Evolutionary conservation across 768 basidiomycete genomes (phyloP).

Genomic region (Lanmaoa rubissima): DNA sequence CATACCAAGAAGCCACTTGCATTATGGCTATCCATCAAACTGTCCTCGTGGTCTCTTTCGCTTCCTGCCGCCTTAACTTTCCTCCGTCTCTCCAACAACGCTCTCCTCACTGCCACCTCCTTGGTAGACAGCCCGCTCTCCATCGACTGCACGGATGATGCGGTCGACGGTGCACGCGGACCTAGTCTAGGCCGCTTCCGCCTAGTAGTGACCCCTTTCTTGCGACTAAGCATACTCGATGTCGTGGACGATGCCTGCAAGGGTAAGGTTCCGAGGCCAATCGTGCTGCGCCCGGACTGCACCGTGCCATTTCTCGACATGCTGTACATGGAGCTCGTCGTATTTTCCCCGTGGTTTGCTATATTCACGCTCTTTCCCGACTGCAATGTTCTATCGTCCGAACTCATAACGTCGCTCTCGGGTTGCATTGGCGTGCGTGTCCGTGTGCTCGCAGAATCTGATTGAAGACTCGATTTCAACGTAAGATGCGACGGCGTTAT

Average conservation of each 20-base stretch:
- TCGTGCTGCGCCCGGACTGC: conserved; percentile 2
- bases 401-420: background rate
- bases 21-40: background rate
- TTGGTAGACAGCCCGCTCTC: conserved; percentile 22
- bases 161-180: conserved; percentile 24
- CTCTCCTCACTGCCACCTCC: conserved; percentile 24
- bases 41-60: background rate
- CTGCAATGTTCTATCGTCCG: background rate
- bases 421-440: conserved; percentile 1
- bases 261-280: background rate
- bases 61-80: conserved; percentile 16
- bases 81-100: conserved; percentile 27
- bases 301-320: conserved; percentile 14
- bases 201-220: conserved; percentile 15
- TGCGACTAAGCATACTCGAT: conserved; percentile 21
- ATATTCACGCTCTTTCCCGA: background rate
- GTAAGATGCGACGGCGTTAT: conserved; percentile 4
- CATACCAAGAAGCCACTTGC: background rate
- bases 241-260: conserved; percentile 8
- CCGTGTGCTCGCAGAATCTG: conserved; percentile 1
- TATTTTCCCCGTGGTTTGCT: background rate
- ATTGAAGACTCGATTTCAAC: conserved; percentile 1
- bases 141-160: conserved; percentile 27
- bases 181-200: conserved; percentile 22
- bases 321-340: background rate